Evolutionary conservation across 1,284 basidiomycete genomes (phyloP), one percentile per base, ranked within the genome.

Genomic region (Microbotryum lychnidis-dioicae): DNA sequence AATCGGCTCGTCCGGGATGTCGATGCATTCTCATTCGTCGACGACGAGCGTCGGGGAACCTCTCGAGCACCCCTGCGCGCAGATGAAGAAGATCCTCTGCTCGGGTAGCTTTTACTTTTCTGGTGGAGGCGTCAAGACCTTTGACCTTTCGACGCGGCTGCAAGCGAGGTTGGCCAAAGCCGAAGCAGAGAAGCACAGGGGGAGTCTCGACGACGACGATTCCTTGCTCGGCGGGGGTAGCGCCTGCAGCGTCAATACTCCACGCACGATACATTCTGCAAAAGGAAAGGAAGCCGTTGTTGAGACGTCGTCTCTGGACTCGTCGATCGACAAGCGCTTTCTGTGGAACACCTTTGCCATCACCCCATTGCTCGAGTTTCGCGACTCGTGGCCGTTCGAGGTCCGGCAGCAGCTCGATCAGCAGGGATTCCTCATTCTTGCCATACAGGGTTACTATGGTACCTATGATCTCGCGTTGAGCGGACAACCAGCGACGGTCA

Each of bases 81-180:
- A 91, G 0, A 82, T 98, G 69, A 87, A 85, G 55, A 97, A 96
- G 76, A 92, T 97, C 55, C 77, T 99, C 8, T 87, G 89, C 54
- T 87, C 86, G 25, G 92, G 92, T 4, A 86, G 87, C 1, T 99
- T 99, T 78, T 99, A 97, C 77, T 96, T 90, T 73, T 87, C 94
- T 23, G 83, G 84, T 65, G 82, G 86, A 6, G 18, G 57, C 58
- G 21, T 25, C 44, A 55, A 44, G 29, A 80, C 82, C 16, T 97
- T 92, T 86, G 93, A 98, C 76, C 80, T 98, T 29, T 91, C 90
- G 6, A 86, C 87, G 0, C 79, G 91, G 27, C 78, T 96, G 42
- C 79, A 85, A 25, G 80, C 83, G 33, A 82, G 89, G 8, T 73
- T 90, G 54, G 76, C 80, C 50, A 77, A 84, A 69, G 79, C 82